Evolutionary conservation across 345 rosid genomes (phyloP), one percentile per base, ranked within the genome.

Genomic region (Angophora floribunda): DNA sequence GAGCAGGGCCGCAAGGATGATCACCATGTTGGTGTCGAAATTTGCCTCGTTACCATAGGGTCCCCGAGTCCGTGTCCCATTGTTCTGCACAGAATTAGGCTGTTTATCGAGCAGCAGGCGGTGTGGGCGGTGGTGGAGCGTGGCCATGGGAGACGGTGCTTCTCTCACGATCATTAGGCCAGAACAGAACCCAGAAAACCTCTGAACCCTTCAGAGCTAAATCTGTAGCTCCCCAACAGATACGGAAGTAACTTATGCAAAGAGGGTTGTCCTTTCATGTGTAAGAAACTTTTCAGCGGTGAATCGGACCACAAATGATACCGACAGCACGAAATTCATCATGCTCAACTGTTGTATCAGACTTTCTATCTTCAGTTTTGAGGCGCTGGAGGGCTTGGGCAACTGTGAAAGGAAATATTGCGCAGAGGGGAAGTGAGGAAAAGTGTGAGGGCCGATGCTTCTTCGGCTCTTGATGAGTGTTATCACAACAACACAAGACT

Each of bases 21-120:
- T 94, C 86, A 95, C 97, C 97, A 95, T 94, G 96, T 94, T 95
- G 47, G 95, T 94, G 89, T 95, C 96, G 44, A 95, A 94, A 80
- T 92, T 94, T 28, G 94, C 94, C 89, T 94, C 95, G 8, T 85
- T 93, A 30, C 85, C 51, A 85, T 90, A 90, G 44, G 88, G 50
- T 10, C 87, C 85, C 3, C 90, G 89, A 3, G 90, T 52, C 89
- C 87, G 89, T 89, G 85, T 88, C 26, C 91, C 91, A 87, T 90
- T 90, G 36, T 21, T 41, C 50, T 86, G 88, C 52, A 63, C 88
- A 1, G 88, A 63, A 80, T 59, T 88, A 79, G 94, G 26, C 53
- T 89, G 89, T 51, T 87, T 55, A 17, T 89, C 90, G 14, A 94
- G 91, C 49, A 95, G 93, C 14, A 92, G 89, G 22, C 97, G 93